Conservation (phyloP, 306 rosid genomes). For the Dryas alaskensis region DNA sequence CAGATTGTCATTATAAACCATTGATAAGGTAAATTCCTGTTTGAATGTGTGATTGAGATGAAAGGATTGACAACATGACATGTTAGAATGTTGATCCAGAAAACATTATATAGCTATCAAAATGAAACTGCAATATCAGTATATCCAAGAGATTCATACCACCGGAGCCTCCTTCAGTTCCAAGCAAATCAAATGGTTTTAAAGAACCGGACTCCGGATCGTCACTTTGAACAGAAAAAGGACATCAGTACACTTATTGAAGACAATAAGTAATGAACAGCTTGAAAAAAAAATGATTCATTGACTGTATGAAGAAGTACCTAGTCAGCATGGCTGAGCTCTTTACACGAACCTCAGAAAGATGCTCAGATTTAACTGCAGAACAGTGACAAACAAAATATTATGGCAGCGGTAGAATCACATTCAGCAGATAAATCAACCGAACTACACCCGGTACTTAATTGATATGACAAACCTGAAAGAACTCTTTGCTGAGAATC, state of each 20-base stretch:
- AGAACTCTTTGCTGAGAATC: constrained; percentile 97
- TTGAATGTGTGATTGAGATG: not conserved
- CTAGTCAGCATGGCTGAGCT: constrained; percentile 46
- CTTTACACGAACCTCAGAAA: constrained; percentile 83
- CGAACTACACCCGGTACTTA: not conserved
- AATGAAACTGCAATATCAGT: constrained; percentile 1
- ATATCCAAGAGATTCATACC: constrained; percentile 48
- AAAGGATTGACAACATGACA: not conserved
- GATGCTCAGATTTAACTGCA: constrained; percentile 86
- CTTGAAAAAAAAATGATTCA: constrained; percentile 1
- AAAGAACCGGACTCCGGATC: constrained; percentile 57
- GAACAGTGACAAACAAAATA: constrained; percentile 15
- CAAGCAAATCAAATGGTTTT: constrained; percentile 71
- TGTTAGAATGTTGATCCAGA: not conserved
- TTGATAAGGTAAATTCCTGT: not conserved
- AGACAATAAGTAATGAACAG: constrained; percentile 10
- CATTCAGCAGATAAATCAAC: constrained; percentile 6
- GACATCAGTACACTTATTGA: constrained; percentile 20
- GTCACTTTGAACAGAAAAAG: constrained; percentile 41
- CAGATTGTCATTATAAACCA: constrained; percentile 4
- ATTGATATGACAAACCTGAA: constrained; percentile 61
- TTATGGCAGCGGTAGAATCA: not conserved
- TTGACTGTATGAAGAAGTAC: constrained; percentile 34
- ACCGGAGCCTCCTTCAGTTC: constrained; percentile 60
- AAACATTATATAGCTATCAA: not conserved